phyloP scores from a whole-genome alignment of 768 basidiomycete species.

The Tricholomella constricta region DNA sequence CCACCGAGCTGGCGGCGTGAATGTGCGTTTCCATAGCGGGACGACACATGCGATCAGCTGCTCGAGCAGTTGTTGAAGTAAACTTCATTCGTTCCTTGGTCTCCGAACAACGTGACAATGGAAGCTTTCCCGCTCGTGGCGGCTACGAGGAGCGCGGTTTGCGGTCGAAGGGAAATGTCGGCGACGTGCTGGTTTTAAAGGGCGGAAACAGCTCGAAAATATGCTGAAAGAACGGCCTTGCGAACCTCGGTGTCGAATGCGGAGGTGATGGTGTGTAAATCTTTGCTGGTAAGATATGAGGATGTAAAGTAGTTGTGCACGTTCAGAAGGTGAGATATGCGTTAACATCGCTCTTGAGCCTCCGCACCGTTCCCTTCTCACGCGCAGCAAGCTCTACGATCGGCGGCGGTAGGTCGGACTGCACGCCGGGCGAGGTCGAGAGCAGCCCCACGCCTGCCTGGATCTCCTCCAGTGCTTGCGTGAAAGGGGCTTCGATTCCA shows the following conservation, averaged over 20 bases:
- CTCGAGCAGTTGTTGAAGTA: too few relatives aligned
- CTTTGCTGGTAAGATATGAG: constrained; percentile 67
- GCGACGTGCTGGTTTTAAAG: constrained; percentile 59
- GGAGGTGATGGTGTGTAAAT: constrained; percentile 83
- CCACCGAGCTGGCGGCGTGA: constrained; percentile 92
- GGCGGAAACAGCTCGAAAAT: constrained; percentile 73
- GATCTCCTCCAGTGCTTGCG: constrained; percentile 41
- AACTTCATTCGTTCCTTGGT: too few relatives aligned
- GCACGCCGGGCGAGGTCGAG: constrained; percentile 56
- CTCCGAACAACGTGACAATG: too few relatives aligned
- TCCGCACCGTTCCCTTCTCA: constrained; percentile 36
- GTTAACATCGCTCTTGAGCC: constrained; percentile 60
- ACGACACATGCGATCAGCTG: too few relatives aligned
- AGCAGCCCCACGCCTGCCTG: constrained; percentile 40
- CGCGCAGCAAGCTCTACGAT: constrained; percentile 51
- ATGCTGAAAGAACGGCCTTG: constrained; percentile 74
- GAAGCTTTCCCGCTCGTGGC: too few relatives aligned
- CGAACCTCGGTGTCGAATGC: constrained; percentile 75
- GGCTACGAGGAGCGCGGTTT: constrained; percentile 71
- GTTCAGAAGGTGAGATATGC: constrained; percentile 69
- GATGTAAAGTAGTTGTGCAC: constrained; percentile 78
- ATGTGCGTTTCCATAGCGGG: constrained; percentile 75
- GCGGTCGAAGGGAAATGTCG: constrained; percentile 58
- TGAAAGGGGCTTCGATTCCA: constrained; percentile 35
- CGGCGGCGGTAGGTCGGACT: constrained; percentile 47